Evolutionary conservation across 306 rosid genomes (phyloP).

Genomic region (Vigna hirtella): DNA sequence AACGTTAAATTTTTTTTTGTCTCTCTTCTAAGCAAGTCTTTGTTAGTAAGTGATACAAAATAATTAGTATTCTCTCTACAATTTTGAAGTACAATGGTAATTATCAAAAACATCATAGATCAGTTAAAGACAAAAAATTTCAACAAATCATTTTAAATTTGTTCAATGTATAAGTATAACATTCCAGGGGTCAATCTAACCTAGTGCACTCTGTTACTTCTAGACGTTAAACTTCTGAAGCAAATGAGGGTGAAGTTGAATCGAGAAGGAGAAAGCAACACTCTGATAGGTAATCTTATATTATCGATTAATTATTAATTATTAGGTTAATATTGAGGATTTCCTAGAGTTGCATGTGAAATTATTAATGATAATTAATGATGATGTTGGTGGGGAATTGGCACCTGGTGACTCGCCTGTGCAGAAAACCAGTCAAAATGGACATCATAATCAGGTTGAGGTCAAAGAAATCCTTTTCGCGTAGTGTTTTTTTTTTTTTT

Average conservation of each 20-base stretch:
- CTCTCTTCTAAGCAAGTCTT: too few species aligned
- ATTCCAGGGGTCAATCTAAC: too few species aligned
- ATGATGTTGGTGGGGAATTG: conserved; percentile 33
- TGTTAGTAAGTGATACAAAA: too few species aligned
- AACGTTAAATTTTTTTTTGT: too few species aligned
- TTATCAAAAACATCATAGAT: too few species aligned
- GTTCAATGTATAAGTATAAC: too few species aligned
- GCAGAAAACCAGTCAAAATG: conserved; percentile 76
- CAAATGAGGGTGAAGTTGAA: conserved; percentile 71
- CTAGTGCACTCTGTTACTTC: too few species aligned
- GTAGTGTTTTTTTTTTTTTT: conserved; percentile 1
- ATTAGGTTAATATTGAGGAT: background rate
- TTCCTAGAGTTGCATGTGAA: conserved; percentile 2
- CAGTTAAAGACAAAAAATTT: too few species aligned
- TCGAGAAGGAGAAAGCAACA: conserved; percentile 64
- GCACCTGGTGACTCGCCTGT: conserved; percentile 89
- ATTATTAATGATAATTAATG: conserved; percentile 41
- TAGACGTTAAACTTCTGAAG: too few species aligned
- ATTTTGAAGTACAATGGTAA: too few species aligned
- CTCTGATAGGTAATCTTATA: conserved; percentile 68
- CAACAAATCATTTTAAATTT: too few species aligned
- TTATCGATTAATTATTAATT: background rate
- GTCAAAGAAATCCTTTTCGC: conserved; percentile 52
- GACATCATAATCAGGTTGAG: conserved; percentile 71
- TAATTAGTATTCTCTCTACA: too few species aligned